Percentiles rank a stretch among this genome's conserved stretches.
phyloP scores from a whole-genome alignment of 345 rosid genomes.

The Trapa bicornis region DNA sequence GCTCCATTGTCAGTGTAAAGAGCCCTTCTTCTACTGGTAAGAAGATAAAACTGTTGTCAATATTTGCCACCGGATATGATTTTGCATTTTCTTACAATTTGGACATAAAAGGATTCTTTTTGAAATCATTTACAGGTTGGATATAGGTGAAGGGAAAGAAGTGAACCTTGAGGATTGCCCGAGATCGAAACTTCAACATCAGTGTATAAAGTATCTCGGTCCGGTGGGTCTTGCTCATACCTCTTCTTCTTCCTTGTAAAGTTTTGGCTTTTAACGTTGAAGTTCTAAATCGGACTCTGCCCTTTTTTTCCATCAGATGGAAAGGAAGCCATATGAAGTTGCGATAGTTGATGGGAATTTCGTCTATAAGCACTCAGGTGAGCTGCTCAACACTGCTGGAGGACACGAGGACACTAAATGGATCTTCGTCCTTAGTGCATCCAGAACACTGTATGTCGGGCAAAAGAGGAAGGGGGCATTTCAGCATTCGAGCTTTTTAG shows the following conservation, averaged over 20 bases:
- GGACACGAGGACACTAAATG: slow-evolving; percentile 50
- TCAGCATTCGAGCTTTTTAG: slow-evolving; percentile 91
- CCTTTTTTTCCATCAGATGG: slow-evolving; percentile 36
- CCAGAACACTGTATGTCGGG: slow-evolving; percentile 62
- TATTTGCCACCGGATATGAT: slow-evolving; percentile 1
- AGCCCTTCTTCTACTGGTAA: slow-evolving; percentile 99
- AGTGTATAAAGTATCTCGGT: slow-evolving; percentile 91
- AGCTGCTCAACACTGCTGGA: slow-evolving; percentile 40
- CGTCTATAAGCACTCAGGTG: slow-evolving; percentile 47
- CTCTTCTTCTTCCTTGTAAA: neutral
- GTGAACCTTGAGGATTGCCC: slow-evolving; percentile 69
- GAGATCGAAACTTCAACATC: slow-evolving; percentile 61
- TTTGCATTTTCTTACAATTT: slow-evolving; percentile 7
- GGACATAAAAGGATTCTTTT: neutral
- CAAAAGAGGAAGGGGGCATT: slow-evolving; percentile 71
- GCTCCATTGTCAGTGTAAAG: slow-evolving; percentile 74
- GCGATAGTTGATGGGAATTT: slow-evolving; percentile 56
- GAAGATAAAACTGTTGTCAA: slow-evolving; percentile 2
- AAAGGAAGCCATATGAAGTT: slow-evolving; percentile 75
- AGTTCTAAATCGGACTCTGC: slow-evolving; percentile 2
- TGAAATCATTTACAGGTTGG: slow-evolving; percentile 50
- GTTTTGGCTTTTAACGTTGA: slow-evolving; percentile 4
- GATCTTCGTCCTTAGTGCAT: slow-evolving; percentile 85
- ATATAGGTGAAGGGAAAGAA: slow-evolving; percentile 91
- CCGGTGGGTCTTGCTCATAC: slow-evolving; percentile 34